phyloP scores from a whole-genome alignment of 495 filamentous ascomycete species.

The Penicillium salamii region DNA sequence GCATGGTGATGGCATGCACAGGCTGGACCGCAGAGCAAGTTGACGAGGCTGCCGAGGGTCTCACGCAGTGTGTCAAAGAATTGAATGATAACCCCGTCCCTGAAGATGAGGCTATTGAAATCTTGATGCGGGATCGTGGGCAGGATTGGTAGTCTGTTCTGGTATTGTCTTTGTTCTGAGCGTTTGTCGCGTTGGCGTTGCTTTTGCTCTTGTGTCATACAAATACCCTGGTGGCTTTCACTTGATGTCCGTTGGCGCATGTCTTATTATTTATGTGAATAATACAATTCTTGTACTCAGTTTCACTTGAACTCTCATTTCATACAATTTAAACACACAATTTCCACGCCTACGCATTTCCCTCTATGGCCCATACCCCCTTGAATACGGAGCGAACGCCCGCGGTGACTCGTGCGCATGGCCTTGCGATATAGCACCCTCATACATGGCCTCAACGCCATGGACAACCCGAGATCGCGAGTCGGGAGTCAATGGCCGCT shows the following conservation, averaged over 20 bases:
- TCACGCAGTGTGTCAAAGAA: slow-evolving; percentile 48
- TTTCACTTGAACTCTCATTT: too few species aligned
- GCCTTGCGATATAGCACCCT: too few species aligned
- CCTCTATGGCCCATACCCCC: too few species aligned
- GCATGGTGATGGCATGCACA: slow-evolving; percentile 50
- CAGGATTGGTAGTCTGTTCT: slow-evolving; percentile 42
- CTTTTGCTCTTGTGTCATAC: slow-evolving; percentile 22
- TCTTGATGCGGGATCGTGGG: slow-evolving; percentile 47
- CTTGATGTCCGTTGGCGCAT: slow-evolving; percentile 16
- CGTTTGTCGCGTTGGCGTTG: slow-evolving; percentile 17
- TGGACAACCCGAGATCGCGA: too few species aligned
- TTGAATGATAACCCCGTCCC: slow-evolving; percentile 48
- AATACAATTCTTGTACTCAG: slow-evolving; percentile 7
- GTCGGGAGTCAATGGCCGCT: too few species aligned
- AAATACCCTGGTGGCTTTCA: slow-evolving; percentile 25
- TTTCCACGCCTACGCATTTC: too few species aligned
- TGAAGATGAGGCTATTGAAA: slow-evolving; percentile 47
- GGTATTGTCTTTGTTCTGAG: slow-evolving; percentile 12
- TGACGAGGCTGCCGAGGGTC: slow-evolving; percentile 45
- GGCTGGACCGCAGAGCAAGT: slow-evolving; percentile 46
- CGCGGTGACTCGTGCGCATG: too few species aligned
- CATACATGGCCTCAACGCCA: too few species aligned
- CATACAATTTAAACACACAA: too few species aligned
- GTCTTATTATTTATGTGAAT: slow-evolving; percentile 14
- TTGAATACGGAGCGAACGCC: too few species aligned